Evolutionary conservation across 495 filamentous ascomycete genomes (phyloP).

Genomic region (Podospora appendiculata): DNA sequence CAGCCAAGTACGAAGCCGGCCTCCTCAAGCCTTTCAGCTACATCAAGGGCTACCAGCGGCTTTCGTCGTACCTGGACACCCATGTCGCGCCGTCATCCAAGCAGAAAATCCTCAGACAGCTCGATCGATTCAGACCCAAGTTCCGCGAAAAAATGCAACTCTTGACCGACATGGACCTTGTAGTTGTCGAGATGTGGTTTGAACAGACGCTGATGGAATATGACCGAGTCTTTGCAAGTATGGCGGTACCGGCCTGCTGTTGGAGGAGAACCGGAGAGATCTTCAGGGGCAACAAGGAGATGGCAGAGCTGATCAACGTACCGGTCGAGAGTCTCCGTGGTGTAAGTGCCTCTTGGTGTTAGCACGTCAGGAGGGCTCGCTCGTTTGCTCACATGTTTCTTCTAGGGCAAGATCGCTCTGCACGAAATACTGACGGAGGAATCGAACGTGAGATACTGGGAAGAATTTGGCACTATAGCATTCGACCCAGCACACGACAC

Average conservation of each 20-base stretch:
- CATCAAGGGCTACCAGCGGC: conserved; percentile 84
- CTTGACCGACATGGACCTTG: conserved; percentile 84
- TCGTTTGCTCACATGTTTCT: conserved; percentile 3
- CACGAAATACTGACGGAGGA: conserved; percentile 95
- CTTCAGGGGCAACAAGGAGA: conserved; percentile 95
- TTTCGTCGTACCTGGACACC: conserved; percentile 83
- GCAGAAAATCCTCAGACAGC: conserved; percentile 79
- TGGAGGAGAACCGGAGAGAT: conserved; percentile 97
- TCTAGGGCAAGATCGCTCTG: conserved; percentile 83
- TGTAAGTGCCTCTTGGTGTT: conserved; percentile 44
- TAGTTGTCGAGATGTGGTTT: conserved; percentile 98
- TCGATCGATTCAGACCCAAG: conserved; percentile 88
- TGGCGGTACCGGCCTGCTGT: conserved; percentile 96
- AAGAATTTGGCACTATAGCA: conserved; percentile 97
- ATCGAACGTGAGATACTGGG: conserved; percentile 94
- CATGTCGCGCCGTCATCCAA: conserved; percentile 73
- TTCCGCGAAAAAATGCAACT: conserved; percentile 92
- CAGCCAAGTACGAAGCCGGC: conserved; percentile 92
- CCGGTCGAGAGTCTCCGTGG: conserved; percentile 86
- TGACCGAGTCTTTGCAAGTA: conserved; percentile 95
- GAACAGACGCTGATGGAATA: conserved; percentile 92
- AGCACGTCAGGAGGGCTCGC: no score
- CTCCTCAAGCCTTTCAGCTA: conserved; percentile 96
- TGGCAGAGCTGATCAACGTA: conserved; percentile 93
- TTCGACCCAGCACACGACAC: conserved; percentile 96